Evolutionary conservation across 106 monocot genomes (phyloP).

Genomic region (Acorus calamus): DNA sequence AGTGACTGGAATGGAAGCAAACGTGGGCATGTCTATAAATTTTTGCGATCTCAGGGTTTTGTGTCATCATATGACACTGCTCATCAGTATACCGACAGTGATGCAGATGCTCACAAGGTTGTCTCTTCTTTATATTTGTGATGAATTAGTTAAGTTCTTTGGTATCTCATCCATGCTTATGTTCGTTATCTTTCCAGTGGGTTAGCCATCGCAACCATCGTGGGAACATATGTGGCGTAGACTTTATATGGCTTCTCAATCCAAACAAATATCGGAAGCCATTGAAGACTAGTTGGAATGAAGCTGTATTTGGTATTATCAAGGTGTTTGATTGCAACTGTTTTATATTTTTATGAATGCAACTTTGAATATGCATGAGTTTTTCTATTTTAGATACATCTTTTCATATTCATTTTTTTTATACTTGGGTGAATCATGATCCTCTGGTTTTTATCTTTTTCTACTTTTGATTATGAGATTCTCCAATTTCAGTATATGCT

Average conservation of each 20-base stretch:
- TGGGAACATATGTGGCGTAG: slow-evolving; percentile 96
- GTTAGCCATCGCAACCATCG: slow-evolving; percentile 97
- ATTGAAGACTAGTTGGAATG: slow-evolving; percentile 83
- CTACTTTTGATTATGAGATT: too few relatives aligned
- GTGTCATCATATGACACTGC: slow-evolving; percentile 94
- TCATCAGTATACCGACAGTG: slow-evolving; percentile 84
- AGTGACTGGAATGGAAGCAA: slow-evolving; percentile 99
- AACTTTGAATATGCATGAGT: not conserved
- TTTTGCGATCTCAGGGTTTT: slow-evolving; percentile 92
- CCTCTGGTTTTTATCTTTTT: too few relatives aligned
- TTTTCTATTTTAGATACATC: too few relatives aligned
- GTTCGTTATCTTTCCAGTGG: slow-evolving; percentile 41
- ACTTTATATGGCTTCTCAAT: slow-evolving; percentile 98
- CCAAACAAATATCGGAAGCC: slow-evolving; percentile 57
- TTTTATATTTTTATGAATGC: not conserved
- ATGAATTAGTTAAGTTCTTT: too few relatives aligned
- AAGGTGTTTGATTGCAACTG: slow-evolving; percentile 39
- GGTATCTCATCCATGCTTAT: not conserved
- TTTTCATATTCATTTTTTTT: too few relatives aligned
- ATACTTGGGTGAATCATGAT: too few relatives aligned
- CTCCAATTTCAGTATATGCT: too few relatives aligned
- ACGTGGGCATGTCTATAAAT: slow-evolving; percentile 94
- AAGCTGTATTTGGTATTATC: slow-evolving; percentile 78
- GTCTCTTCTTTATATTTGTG: not conserved
- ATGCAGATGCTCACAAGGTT: slow-evolving; percentile 95